Evolutionary conservation across 306 rosid genomes (phyloP).

Genomic region (Ammopiptanthus mongolicus): DNA sequence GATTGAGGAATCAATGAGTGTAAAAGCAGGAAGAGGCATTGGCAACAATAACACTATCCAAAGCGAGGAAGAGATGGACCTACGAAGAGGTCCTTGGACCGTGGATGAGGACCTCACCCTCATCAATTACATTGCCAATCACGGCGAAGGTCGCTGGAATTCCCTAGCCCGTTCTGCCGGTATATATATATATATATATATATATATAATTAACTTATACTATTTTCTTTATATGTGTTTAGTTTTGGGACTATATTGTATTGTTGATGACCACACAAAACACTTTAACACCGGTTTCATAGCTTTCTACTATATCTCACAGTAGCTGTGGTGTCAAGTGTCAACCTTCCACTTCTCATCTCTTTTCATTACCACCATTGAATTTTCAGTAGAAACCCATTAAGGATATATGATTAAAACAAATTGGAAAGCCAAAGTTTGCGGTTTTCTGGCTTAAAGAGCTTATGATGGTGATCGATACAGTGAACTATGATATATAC

Average conservation of each 20-base stretch:
- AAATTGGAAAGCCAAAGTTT: slow-evolving; percentile 3
- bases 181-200: too few species aligned
- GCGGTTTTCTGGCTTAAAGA: neutral
- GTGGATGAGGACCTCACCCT: slow-evolving; percentile 82
- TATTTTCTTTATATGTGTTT: neutral
- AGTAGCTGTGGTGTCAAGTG: too few species aligned
- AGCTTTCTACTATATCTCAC: neutral
- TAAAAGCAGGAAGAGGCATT: slow-evolving; percentile 29
- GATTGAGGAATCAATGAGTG: slow-evolving; percentile 41
- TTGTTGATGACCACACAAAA: too few species aligned
- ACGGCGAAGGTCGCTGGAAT: slow-evolving; percentile 99
- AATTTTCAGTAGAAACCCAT: neutral
- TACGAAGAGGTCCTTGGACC: slow-evolving; percentile 94
- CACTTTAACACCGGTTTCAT: neutral
- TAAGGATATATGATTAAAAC: neutral
- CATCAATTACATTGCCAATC: slow-evolving; percentile 80
- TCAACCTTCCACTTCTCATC: neutral
- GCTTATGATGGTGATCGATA: neutral
- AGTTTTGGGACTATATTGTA: neutral
- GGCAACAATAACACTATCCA: neutral
- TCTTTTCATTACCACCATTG: neutral
- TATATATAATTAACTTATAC: too few species aligned
- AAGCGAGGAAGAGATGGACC: slow-evolving; percentile 47
- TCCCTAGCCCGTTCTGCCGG: slow-evolving; percentile 80
- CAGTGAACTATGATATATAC: neutral